Evolutionary conservation across 768 basidiomycete species (phyloP).

Genomic region (Chalciporus chontae): DNA sequence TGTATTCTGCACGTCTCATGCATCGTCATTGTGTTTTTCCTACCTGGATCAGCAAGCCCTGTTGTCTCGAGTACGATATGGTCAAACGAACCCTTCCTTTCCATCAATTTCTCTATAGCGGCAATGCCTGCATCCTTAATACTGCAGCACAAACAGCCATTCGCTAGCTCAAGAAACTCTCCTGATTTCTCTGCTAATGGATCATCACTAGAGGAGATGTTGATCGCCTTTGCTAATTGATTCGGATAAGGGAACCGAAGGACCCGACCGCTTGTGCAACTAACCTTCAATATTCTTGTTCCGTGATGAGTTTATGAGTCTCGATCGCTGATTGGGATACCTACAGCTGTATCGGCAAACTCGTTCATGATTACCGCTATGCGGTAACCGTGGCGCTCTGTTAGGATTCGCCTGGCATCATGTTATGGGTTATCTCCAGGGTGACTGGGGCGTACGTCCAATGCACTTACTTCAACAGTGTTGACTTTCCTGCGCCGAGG

Average conservation of each 20-base stretch:
- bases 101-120: slow-evolving; percentile 91
- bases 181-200: slow-evolving; percentile 64
- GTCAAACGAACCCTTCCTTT: slow-evolving; percentile 84
- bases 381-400: slow-evolving; percentile 88
- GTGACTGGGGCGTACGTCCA: no score
- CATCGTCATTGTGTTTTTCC: slow-evolving; percentile 2
- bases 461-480: slow-evolving; percentile 63
- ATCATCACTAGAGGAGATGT: slow-evolving; percentile 65
- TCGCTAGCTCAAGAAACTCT: slow-evolving; percentile 88
- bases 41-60: slow-evolving; percentile 93
- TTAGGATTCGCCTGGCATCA: slow-evolving; percentile 78
- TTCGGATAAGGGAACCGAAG: background rate
- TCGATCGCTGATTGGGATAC: slow-evolving; percentile 24
- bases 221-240: slow-evolving; percentile 75
- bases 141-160: slow-evolving; percentile 98
- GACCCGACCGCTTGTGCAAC: slow-evolving; percentile 9
- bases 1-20: background rate
- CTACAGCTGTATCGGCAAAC: slow-evolving; percentile 91
- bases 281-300: slow-evolving; percentile 89
- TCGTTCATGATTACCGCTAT: slow-evolving; percentile 99
- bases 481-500: slow-evolving; percentile 93
- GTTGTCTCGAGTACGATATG: slow-evolving; percentile 96
- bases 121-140: slow-evolving; percentile 92
- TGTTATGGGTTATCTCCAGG: no score
- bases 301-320: slow-evolving; percentile 16